Percentiles rank a stretch among this genome's conserved stretches.
phyloP scores from a whole-genome alignment of 2,329 filamentous ascomycete genomes.

The Karstenula rhodostoma region DNA sequence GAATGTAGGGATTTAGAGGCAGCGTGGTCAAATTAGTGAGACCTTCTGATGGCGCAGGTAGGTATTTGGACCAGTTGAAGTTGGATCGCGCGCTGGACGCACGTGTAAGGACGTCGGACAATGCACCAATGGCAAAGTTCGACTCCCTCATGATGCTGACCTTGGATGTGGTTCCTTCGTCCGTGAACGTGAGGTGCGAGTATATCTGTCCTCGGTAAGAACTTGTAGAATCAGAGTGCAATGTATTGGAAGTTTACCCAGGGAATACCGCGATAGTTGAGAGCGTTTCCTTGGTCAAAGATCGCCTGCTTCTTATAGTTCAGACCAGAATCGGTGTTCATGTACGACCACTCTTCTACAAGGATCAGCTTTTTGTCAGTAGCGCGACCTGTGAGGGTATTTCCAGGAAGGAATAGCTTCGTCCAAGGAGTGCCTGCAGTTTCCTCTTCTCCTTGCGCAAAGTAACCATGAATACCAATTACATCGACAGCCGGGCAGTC shows the following conservation, averaged over 20 bases:
- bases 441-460: conserved; percentile 24
- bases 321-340: conserved; percentile 33
- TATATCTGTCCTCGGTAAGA: conserved; percentile 35
- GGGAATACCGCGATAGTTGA: conserved; percentile 47
- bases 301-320: conserved; percentile 43
- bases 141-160: conserved; percentile 34
- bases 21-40: conserved; percentile 32
- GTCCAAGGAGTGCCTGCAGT: conserved; percentile 47
- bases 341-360: conserved; percentile 46
- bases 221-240: neutral
- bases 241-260: conserved; percentile 34
- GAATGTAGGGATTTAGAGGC: conserved; percentile 41
- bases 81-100: conserved; percentile 37
- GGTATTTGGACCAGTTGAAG: conserved; percentile 41
- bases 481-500: conserved; percentile 45
- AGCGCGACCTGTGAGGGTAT: conserved; percentile 41
- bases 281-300: conserved; percentile 46
- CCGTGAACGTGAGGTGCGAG: conserved; percentile 36
- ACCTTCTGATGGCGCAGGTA: conserved; percentile 28
- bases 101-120: conserved; percentile 29
- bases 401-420: conserved; percentile 44
- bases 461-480: conserved; percentile 47
- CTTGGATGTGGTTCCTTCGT: conserved; percentile 32
- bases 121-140: conserved; percentile 34
- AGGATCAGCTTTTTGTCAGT: conserved; percentile 40